Conservation (phyloP, 495 filamentous ascomycete genomes). For the Trichoderma orchidacearum region DNA sequence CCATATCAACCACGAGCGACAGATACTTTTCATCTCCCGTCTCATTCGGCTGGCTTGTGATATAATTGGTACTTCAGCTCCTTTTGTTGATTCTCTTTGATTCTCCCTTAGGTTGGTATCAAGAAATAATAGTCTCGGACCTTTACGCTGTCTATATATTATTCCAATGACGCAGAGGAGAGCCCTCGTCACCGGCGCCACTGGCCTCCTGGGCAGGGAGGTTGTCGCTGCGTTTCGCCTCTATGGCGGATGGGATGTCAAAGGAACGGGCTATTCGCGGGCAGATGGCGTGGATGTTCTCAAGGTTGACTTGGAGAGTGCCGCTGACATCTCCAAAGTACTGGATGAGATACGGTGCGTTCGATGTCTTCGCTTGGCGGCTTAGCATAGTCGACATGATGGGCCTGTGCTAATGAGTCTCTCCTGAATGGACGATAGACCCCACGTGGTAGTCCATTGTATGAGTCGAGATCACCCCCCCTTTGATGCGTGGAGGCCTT, state of each 20-base stretch:
- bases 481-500: not conserved
- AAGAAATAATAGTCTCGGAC: not conserved
- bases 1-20: too few species aligned
- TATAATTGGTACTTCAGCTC: too few species aligned
- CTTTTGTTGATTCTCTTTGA: not conserved
- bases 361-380: not conserved
- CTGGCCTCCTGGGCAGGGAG: constrained; percentile 70
- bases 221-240: constrained; percentile 60
- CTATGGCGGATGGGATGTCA: constrained; percentile 46
- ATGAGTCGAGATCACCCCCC: not conserved
- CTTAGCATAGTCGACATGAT: not conserved
- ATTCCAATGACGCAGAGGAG: constrained; percentile 23
- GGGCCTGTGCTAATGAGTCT: constrained; percentile 1
- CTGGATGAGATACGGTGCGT: constrained; percentile 53
- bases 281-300: constrained; percentile 58
- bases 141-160: not conserved
- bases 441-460: constrained; percentile 78
- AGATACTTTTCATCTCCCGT: too few species aligned
- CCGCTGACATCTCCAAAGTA: constrained; percentile 42
- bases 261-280: constrained; percentile 66
- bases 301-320: constrained; percentile 60
- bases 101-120: not conserved
- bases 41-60: too few species aligned
- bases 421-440: constrained; percentile 31
- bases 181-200: constrained; percentile 75